Base-by-base conservation (phyloP, 2,329 filamentous ascomycete genomes). In the Fusarium buharicum region DNA sequence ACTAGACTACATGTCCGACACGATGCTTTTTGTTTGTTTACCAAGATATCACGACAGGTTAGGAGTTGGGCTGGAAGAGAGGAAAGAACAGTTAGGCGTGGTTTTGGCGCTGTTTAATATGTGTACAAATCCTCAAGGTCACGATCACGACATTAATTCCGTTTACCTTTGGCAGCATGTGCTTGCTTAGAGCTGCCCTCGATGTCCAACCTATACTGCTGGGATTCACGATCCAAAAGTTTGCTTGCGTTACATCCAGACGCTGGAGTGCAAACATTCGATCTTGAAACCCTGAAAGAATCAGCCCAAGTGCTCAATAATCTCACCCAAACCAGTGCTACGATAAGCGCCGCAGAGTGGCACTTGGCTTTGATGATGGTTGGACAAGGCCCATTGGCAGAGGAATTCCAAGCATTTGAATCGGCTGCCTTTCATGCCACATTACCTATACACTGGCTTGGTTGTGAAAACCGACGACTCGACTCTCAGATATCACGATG, bases 1-100 rank as follows among this genome's bases (percentile, higher is more conserved):
- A 70, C 69, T 77, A 76, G 65, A 77, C 77, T 4, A 18, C 38
- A 40, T 50, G 14, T 39, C 36, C 41, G 18, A 38, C 49, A 59
- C 60, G 49, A 62, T 36, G 54, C 33, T 52, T 60, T 66, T 55
- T 50, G 20, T 57, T 52, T 49, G 28, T 58, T 49, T 59, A 48
- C 63, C 33, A 46, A 59, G 50, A 64, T 58, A 68, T 64, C 59
- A 70, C 49, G 66, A 68, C 55, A 61, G 45, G 48, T 41, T 43
- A 56, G 57, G 62, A 59, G 66, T 63, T 68, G 49, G 55, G 45
- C 39, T 31, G 47, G 54, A 40, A 55, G 39, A 51, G 44, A 39
- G 37, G 40, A 54, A 50, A 33, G 45, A 50, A 43, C 33, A 54
- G 40, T 22, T 8, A 31, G 17, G 41, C 33, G 34, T 49, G 59